Base-by-base conservation (phyloP, 768 basidiomycete genomes). In the Leccinum imitatum region DNA sequence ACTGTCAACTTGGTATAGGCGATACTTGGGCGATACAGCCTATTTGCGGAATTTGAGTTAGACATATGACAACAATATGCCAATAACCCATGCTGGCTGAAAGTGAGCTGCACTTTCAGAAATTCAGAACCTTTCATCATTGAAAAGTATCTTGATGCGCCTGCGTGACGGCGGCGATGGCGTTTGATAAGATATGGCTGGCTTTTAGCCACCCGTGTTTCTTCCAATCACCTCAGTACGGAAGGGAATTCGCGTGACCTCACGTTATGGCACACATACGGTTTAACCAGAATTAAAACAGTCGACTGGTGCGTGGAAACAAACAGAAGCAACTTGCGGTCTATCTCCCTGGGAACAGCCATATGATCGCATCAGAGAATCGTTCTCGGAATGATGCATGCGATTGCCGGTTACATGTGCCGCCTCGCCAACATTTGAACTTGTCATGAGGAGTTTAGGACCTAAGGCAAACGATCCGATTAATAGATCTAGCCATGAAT, bases 341-440 rank as follows among this genome's bases (percentile, higher is more conserved):
- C 59, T 69, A 69, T 71, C 69, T 44, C 69, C 68, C 63, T 59
- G 53, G 67, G 23, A 58, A 60, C 53, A 53, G 19, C 54, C 57
- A 65, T 63, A 54, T 63, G 64, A 65, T 54, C 41, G 46, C 37
- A 58, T 60, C 41, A 44, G n/a, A 5, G 23, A 30, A 67, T 65
- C 10, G n/a, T 44, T 44, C 66, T 64, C 51, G 67, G 68, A 68
- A 63, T 53, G 65, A 56, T 70, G 61, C 33, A 59, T 51, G 31
- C 14, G 44, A 53, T 35, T 57, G 30, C 60, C 52, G 39, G 25
- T 61, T 67, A 35, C 35, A 35, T 35, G 57, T 37, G 59, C 64
- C 35, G 35, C 51, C 23, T 52, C 27, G 46, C 44, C 21, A 53
- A 57, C 67, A 59, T 59, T 57, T 54, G 57, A 41, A 54, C 54